phyloP scores from a whole-genome alignment of 2,329 filamentous ascomycete species.

The Xylaria sp. region DNA sequence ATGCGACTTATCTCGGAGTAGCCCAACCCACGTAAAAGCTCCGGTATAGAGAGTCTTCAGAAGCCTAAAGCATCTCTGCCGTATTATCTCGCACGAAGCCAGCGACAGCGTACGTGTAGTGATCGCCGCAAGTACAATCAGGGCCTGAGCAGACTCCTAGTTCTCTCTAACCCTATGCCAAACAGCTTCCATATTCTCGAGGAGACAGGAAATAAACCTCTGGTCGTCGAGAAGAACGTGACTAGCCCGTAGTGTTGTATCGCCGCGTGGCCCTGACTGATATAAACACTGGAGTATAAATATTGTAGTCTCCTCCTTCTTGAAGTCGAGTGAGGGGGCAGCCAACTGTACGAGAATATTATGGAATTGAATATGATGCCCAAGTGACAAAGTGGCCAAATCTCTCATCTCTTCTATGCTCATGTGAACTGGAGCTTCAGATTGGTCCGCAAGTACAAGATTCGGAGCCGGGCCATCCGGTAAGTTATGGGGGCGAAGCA shows the following conservation, averaged over 20 bases:
- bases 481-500: conserved; percentile 14
- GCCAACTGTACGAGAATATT: conserved; percentile 24
- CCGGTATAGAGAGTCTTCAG: conserved; percentile 20
- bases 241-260: conserved; percentile 7
- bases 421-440: conserved; percentile 11
- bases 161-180: conserved; percentile 27
- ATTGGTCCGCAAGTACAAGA: conserved; percentile 21
- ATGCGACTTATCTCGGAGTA: conserved; percentile 20
- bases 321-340: conserved; percentile 29
- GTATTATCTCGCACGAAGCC: conserved; percentile 10
- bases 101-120: conserved; percentile 23
- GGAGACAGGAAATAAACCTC: conserved; percentile 13
- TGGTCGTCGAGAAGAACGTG: conserved; percentile 17
- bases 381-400: conserved; percentile 20
- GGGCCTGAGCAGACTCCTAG: conserved; percentile 30
- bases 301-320: conserved; percentile 28
- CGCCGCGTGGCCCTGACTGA: conserved; percentile 16
- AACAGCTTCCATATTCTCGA: conserved; percentile 15
- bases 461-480: conserved; percentile 28
- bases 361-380: conserved; percentile 15
- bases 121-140: conserved; percentile 13
- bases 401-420: conserved; percentile 20
- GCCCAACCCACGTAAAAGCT: conserved; percentile 29
- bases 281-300: conserved; percentile 31
- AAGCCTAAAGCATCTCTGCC: conserved; percentile 10